phyloP scores from a whole-genome alignment of 495 filamentous ascomycete species.

The Bombardia bombarda region DNA sequence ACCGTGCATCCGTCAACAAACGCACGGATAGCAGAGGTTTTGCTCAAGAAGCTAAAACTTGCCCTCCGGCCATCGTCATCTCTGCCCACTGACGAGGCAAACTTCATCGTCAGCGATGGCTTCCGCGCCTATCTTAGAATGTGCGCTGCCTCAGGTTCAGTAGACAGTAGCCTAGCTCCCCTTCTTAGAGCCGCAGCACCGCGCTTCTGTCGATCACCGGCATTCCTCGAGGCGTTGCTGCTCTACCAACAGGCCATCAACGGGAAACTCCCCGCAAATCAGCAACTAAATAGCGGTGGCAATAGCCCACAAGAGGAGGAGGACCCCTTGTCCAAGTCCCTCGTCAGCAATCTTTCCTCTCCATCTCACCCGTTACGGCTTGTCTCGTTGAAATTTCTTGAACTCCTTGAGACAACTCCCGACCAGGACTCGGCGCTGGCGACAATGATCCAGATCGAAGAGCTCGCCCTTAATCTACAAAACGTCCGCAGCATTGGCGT shows the following conservation, averaged over 20 bases:
- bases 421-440: slow-evolving; percentile 36
- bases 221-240: slow-evolving; percentile 60
- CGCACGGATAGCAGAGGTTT: slow-evolving; percentile 44
- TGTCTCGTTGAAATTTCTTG: slow-evolving; percentile 61
- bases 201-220: slow-evolving; percentile 50
- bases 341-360: slow-evolving; percentile 64
- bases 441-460: slow-evolving; percentile 62
- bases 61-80: slow-evolving; percentile 47
- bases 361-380: slow-evolving; percentile 64
- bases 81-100: slow-evolving; percentile 46
- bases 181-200: slow-evolving; percentile 53
- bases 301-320: slow-evolving; percentile 36
- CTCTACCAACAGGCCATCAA: slow-evolving; percentile 47
- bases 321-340: slow-evolving; percentile 48
- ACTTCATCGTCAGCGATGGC: slow-evolving; percentile 49
- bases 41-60: slow-evolving; percentile 49
- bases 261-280: slow-evolving; percentile 22
- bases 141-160: slow-evolving; percentile 35
- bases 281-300: slow-evolving; percentile 19
- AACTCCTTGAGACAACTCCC: slow-evolving; percentile 30
- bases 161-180: slow-evolving; percentile 48
- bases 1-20: slow-evolving; percentile 46
- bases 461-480: slow-evolving; percentile 66
- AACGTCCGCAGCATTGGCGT: slow-evolving; percentile 69
- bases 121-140: slow-evolving; percentile 47